phyloP scores from a whole-genome alignment of 495 filamentous ascomycete genomes.

The Penicillium crystallinum region DNA sequence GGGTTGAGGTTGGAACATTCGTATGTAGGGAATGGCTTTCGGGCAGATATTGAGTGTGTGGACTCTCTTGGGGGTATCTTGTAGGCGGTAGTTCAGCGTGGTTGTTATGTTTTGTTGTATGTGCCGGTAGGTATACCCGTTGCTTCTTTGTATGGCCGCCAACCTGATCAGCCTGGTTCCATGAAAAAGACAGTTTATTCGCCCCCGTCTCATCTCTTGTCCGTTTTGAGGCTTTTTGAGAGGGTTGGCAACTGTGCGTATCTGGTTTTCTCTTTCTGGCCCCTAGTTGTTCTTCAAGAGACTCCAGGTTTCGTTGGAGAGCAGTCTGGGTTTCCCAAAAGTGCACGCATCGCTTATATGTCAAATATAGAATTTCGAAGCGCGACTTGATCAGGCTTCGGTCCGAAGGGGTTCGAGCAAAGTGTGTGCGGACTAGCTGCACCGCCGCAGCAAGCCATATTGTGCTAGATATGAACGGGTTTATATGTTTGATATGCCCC shows the following conservation, averaged over 20 bases:
- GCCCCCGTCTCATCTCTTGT: not conserved
- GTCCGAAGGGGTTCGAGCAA: not conserved
- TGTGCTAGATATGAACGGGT: not conserved
- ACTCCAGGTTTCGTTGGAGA: not conserved
- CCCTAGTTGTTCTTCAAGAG: not conserved
- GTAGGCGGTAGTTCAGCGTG: too few species aligned
- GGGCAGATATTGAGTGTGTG: not conserved
- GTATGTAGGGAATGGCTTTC: not conserved
- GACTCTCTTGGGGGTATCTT: not conserved
- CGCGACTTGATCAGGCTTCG: not conserved
- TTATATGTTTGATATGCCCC: not conserved
- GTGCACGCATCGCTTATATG: not conserved
- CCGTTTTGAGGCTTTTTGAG: not conserved
- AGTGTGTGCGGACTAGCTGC: not conserved
- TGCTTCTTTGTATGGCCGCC: not conserved
- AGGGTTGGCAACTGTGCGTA: not conserved
- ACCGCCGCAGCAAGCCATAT: not conserved
- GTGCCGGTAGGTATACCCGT: not conserved
- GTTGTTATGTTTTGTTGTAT: not conserved
- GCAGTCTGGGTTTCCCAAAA: not conserved
- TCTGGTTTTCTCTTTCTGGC: not conserved
- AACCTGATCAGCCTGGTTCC: not conserved
- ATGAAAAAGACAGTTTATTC: not conserved
- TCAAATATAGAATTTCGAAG: not conserved
- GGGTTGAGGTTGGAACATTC: not conserved